Conservation (phyloP, 2,329 filamentous ascomycete species). For the Hirsutella minnesotensis region DNA sequence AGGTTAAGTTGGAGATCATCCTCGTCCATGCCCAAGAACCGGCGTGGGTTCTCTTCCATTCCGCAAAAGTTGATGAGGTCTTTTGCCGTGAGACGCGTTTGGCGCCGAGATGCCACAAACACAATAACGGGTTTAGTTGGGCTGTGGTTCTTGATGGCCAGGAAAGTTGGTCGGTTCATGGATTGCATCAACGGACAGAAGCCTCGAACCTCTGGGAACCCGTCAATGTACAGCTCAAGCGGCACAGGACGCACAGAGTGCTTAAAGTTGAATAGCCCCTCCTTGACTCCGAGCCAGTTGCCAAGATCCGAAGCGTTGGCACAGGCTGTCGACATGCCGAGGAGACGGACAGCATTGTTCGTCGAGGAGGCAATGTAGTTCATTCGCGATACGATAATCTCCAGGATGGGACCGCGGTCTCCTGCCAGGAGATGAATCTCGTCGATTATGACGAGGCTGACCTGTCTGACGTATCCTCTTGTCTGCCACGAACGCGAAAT, state of each 20-base stretch:
- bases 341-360: conserved; percentile 73
- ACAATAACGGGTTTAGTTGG: conserved; percentile 96
- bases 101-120: conserved; percentile 88
- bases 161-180: conserved; percentile 94
- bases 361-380: conserved; percentile 97
- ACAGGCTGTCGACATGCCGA: conserved; percentile 99
- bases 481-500: conserved; percentile 98
- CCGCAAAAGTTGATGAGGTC: conserved; percentile 96
- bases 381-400: conserved; percentile 92
- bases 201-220: conserved; percentile 86
- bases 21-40: conserved; percentile 89
- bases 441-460: conserved; percentile 94
- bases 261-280: conserved; percentile 91
- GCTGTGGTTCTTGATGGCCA: conserved; percentile 93
- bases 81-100: conserved; percentile 89
- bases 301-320: conserved; percentile 89
- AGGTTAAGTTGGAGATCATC: conserved; percentile 85
- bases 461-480: conserved; percentile 87
- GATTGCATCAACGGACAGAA: conserved; percentile 98
- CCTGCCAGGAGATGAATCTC: conserved; percentile 97
- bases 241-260: conserved; percentile 96
- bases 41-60: conserved; percentile 93
- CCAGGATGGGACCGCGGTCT: conserved; percentile 90
- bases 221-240: conserved; percentile 92
- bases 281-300: conserved; percentile 95